Evolutionary conservation across 106 monocot genomes (phyloP).

Genomic region (Hemerocallis citrina): DNA sequence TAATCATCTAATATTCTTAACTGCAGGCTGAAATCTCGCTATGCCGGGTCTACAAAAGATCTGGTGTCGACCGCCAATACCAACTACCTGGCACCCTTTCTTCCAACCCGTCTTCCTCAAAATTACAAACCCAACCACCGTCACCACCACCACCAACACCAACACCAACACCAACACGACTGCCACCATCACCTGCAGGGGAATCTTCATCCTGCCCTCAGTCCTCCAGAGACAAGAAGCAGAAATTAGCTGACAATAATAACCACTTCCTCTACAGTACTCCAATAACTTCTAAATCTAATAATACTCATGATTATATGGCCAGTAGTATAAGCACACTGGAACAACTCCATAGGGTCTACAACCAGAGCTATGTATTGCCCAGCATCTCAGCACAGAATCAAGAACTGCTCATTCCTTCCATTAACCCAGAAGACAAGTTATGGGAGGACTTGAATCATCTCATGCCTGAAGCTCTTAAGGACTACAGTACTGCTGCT

Average conservation of each 20-base stretch:
- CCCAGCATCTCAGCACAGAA: no score
- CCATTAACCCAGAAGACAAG: not conserved
- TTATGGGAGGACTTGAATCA: conserved; percentile 3
- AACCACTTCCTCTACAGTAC: not conserved
- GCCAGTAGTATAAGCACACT: not conserved
- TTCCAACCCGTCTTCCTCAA: not conserved
- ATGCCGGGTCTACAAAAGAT: conserved; percentile 47
- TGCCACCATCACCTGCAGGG: not conserved
- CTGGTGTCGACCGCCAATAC: conserved; percentile 19
- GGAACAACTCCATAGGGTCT: no score
- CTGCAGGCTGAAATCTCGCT: conserved; percentile 49
- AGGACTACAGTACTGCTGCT: no score
- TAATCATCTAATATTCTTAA: no score
- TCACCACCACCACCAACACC: not conserved
- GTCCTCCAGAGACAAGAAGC: conserved; percentile 4
- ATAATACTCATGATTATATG: not conserved
- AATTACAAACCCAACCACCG: no score
- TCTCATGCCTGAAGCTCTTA: not conserved
- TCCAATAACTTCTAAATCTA: not conserved
- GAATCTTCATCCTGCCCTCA: conserved; percentile 2
- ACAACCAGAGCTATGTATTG: no score
- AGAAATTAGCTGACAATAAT: not conserved
- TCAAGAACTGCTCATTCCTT: no score
- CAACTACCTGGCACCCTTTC: not conserved
- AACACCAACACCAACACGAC: not conserved